Evolutionary conservation across 2,329 filamentous ascomycete species (phyloP).

Genomic region (Diaporthe aspalathi): DNA sequence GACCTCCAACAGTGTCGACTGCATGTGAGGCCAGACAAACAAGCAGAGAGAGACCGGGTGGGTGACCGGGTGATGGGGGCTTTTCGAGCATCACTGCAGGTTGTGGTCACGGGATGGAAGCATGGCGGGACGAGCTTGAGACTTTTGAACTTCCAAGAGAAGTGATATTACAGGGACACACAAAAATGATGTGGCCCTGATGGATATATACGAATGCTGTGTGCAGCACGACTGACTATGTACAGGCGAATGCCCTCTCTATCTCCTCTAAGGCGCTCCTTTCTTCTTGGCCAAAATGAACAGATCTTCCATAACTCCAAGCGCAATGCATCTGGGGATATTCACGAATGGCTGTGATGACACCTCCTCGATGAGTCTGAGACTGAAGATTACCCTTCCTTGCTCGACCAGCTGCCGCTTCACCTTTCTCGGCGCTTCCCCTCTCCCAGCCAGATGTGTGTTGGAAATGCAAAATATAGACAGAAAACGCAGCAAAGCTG

Average conservation of each 20-base stretch:
- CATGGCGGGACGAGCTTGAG: neutral
- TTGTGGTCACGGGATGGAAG: neutral
- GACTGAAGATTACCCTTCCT: constrained; percentile 6
- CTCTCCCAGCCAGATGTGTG: constrained; percentile 1
- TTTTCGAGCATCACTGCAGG: neutral
- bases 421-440: neutral
- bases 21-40: neutral
- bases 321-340: constrained; percentile 35
- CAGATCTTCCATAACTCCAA: constrained; percentile 32
- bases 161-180: constrained; percentile 29
- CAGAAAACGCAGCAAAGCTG: constrained; percentile 32
- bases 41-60: too few species aligned
- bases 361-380: constrained; percentile 15
- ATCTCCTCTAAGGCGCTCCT: constrained; percentile 23
- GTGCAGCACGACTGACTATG: constrained; percentile 18
- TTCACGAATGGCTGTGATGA: constrained; percentile 18
- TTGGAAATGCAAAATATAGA: constrained; percentile 33
- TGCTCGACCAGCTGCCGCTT: neutral
- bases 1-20: neutral
- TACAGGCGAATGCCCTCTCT: constrained; percentile 26
- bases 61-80: too few species aligned
- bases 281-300: constrained; percentile 11
- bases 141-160: constrained; percentile 25
- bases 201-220: constrained; percentile 29
- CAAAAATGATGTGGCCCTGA: constrained; percentile 2